These are phyloP conservation scores for Phallus indusiatus DNA, from an alignment of 768 basidiomycete genomes.

Conservation along the genomic window DNA sequence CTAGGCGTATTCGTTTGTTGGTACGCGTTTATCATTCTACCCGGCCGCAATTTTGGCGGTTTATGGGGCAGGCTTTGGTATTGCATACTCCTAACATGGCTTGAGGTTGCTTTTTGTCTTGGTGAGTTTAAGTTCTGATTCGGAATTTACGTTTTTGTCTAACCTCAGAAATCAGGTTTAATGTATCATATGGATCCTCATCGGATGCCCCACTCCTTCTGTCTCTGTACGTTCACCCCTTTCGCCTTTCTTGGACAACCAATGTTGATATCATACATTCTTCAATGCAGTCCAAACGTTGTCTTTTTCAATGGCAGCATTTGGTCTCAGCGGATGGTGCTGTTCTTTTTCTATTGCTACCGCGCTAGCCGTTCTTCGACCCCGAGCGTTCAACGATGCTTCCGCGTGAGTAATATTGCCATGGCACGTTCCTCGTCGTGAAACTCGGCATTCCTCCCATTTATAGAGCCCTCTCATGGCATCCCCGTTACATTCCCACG, in stretches of 20 bases:
- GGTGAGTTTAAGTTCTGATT: constrained; percentile 28
- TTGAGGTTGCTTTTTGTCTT: constrained; percentile 51
- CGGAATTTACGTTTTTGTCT: neutral
- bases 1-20: constrained; percentile 45
- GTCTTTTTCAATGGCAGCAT: constrained; percentile 33
- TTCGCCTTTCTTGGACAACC: constrained; percentile 10
- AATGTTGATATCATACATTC: constrained; percentile 17
- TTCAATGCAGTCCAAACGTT: constrained; percentile 34
- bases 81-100: constrained; percentile 37
- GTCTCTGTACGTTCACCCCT: constrained; percentile 33
- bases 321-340: constrained; percentile 35
- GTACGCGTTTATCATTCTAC: constrained; percentile 37
- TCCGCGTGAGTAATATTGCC: neutral
- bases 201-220: constrained; percentile 49
- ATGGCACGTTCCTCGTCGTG: neutral
- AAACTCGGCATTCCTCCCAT: neutral
- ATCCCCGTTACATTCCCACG: constrained; percentile 32
- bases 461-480: constrained; percentile 42
- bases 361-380: constrained; percentile 29
- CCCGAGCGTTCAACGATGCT: constrained; percentile 22
- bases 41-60: constrained; percentile 27
- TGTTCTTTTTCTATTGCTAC: constrained; percentile 38
- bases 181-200: constrained; percentile 55
- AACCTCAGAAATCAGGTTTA: constrained; percentile 34
- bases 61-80: constrained; percentile 43